phyloP scores from a whole-genome alignment of 116 monocot species.

The Papilionanthe hybrid region DNA sequence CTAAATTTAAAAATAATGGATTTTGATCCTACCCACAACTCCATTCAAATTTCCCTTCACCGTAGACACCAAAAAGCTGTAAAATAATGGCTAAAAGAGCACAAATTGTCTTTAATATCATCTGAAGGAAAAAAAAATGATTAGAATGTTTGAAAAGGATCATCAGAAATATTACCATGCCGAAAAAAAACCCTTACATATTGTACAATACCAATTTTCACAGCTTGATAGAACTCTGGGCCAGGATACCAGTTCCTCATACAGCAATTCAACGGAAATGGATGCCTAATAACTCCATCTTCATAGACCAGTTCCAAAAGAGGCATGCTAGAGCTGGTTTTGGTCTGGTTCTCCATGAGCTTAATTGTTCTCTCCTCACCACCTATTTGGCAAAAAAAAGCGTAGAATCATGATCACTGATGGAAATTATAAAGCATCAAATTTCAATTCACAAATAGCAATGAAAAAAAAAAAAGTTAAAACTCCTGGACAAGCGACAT shows the following conservation, averaged over 20 bases:
- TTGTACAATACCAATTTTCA: slow-evolving; percentile 99
- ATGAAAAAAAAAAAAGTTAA: background rate
- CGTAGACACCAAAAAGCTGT: slow-evolving; percentile 80
- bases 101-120: slow-evolving; percentile 95
- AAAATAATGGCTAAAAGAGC: slow-evolving; percentile 79
- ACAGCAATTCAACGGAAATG: slow-evolving; percentile 88
- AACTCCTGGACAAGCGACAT: no score
- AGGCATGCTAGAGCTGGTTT: slow-evolving; percentile 50
- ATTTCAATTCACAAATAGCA: background rate
- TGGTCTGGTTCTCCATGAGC: slow-evolving; percentile 67
- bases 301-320: slow-evolving; percentile 72
- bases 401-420: background rate
- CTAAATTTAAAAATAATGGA: background rate
- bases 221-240: slow-evolving; percentile 85
- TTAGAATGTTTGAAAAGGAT: slow-evolving; percentile 8
- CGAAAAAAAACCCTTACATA: slow-evolving; percentile 58
- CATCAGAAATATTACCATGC: background rate
- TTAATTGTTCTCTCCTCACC: slow-evolving; percentile 92
- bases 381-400: slow-evolving; percentile 35
- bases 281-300: slow-evolving; percentile 73
- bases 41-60: slow-evolving; percentile 96
- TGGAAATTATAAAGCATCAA: background rate
- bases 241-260: slow-evolving; percentile 81
- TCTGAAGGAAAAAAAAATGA: slow-evolving; percentile 42
- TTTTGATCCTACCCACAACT: slow-evolving; percentile 59